Evolutionary conservation across 371 early-diverging fungal species (phyloP).

Genomic region (Circinella minor): DNA sequence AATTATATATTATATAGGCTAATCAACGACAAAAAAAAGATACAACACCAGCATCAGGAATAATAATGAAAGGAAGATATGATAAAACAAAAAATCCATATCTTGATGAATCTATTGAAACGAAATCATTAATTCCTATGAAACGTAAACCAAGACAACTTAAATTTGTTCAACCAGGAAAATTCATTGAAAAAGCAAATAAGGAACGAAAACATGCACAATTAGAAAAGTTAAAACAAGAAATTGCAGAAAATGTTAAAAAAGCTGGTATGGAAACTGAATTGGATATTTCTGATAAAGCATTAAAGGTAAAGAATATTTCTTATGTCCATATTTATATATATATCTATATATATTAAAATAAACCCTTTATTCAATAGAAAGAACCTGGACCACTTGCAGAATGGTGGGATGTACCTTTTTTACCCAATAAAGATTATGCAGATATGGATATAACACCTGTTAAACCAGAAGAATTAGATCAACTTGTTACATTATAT

Average conservation of each 20-base stretch:
- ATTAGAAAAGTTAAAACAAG: constrained; percentile 82
- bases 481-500: constrained; percentile 75
- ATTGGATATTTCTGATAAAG: constrained; percentile 74
- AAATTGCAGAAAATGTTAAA: constrained; percentile 82
- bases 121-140: constrained; percentile 46
- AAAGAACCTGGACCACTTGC: constrained; percentile 79
- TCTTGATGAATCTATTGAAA: constrained; percentile 74
- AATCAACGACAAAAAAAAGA: constrained; percentile 55
- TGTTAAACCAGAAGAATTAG: constrained; percentile 43
- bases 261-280: constrained; percentile 87
- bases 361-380: constrained; percentile 22
- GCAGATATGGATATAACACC: constrained; percentile 57
- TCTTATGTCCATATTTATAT: neutral
- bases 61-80: constrained; percentile 37
- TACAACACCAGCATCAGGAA: constrained; percentile 33
- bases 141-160: constrained; percentile 64
- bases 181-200: constrained; percentile 81
- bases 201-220: constrained; percentile 78
- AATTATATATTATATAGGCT: constrained; percentile 31
- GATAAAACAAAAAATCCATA: constrained; percentile 81
- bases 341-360: neutral
- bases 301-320: constrained; percentile 66
- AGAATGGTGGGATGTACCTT: constrained; percentile 97
- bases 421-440: constrained; percentile 77
- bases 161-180: constrained; percentile 84